Evolutionary conservation across 192 early-diverging fungal species (phyloP), one percentile per base, ranked within the genome.

Genomic region (Backusella circina): DNA sequence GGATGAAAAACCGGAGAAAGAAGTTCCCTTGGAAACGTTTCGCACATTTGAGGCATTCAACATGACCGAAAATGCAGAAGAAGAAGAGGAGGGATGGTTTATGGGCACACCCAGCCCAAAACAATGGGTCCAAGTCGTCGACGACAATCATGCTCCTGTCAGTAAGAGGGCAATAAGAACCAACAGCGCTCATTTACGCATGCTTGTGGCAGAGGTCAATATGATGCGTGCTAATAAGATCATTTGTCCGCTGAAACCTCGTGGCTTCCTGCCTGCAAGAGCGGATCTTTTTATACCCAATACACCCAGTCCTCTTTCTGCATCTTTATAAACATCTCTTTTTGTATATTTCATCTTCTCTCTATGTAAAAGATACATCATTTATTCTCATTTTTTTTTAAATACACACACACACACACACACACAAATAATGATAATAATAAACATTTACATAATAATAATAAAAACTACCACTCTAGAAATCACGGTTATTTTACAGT

Each of bases 201-300:
- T 85, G 73, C 79, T 87, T 69, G 82, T 81, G 33, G 76, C 82
- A 31, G 86, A 87, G 41, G 57, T 85, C 51, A 85, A 85, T 51
- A 87, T 87, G 86, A 87, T 87, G 71, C 80, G 86, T 8, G 69
- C 84, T 15, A 75, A 83, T 41, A 87, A 87, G 50, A 65, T 87
- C 57, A 76, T 85, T 15, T 80, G 78, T 39, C 84, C 86, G 1
- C 71, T 87, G 6, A 83, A 77, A 69, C 84, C 82, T 5, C 75
- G 86, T 73, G 83, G 76, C 9, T 80, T 72, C 51, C 77, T 87
- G 6, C 79, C 82, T 35, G 67, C 79, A 54, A 54, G 86, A 32
- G 76, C 72, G 21, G 84, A 87, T 38, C 31, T 75, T 2, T 86
- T 86, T 79, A 30, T 79, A 37, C 68, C 32, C 32, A 44, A 67